phyloP scores from a whole-genome alignment of 164 flowering plant species.

The Vitis labrusca region DNA sequence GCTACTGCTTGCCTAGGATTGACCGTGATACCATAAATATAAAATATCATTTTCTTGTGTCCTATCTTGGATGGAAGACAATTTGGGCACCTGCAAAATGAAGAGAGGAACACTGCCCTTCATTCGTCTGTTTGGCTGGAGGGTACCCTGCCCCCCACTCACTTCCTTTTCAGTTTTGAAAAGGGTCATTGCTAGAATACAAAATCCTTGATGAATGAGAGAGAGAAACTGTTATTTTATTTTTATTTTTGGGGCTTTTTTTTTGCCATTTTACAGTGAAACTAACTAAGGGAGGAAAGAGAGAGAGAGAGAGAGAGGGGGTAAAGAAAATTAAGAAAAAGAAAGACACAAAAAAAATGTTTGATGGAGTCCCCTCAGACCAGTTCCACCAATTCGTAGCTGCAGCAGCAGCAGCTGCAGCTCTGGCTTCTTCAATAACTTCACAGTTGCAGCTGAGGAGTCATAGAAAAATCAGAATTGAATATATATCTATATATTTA shows the following conservation, averaged over 20 bases:
- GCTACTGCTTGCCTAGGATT: constrained; percentile 48
- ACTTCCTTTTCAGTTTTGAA: constrained; percentile 3
- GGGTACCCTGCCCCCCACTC: constrained; percentile 9
- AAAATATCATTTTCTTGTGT: too few species aligned
- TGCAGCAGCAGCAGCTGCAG: too few species aligned
- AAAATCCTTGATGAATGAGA: constrained; percentile 33
- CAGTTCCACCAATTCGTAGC: constrained; percentile 60
- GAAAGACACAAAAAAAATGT: constrained; percentile 37
- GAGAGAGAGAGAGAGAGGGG: constrained; percentile 5
- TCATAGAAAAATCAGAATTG: too few species aligned
- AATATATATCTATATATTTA: too few species aligned
- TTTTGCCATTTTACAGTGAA: constrained; percentile 24
- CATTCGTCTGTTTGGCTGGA: constrained; percentile 1
- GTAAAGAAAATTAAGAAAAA: neutral
- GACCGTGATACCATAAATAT: neutral
- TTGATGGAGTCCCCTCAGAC: constrained; percentile 51
- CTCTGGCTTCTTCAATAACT: constrained; percentile 22
- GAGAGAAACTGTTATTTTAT: constrained; percentile 11
- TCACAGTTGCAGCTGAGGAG: constrained; percentile 7
- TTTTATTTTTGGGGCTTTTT: constrained; percentile 5
- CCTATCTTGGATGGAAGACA: too few species aligned
- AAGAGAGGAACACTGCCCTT: too few species aligned
- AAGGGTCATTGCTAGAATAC: constrained; percentile 10
- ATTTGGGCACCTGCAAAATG: too few species aligned
- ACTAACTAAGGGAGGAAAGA: neutral